Percentiles rank a stretch among this genome's conserved stretches.
phyloP scores from a whole-genome alignment of 169 alveolate genomes.

The Cryptosporidium viatorum region DNA sequence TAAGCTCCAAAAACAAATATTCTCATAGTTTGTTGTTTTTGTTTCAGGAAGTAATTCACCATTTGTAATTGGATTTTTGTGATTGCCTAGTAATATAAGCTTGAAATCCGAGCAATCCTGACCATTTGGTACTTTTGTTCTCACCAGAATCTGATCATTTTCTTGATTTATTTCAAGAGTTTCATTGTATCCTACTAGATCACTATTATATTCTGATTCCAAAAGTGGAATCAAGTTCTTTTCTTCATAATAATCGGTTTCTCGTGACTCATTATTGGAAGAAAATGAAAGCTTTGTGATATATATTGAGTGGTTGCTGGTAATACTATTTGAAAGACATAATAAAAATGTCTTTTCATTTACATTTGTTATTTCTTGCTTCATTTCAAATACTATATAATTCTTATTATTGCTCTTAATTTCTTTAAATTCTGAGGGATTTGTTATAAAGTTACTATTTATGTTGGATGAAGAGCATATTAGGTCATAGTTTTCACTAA shows the following conservation, averaged over 20 bases:
- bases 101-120: slow-evolving; percentile 4
- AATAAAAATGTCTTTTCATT: slow-evolving; percentile 25
- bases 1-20: slow-evolving; percentile 32
- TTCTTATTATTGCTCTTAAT: neutral
- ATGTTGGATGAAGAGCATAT: slow-evolving; percentile 66
- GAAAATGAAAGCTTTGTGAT: slow-evolving; percentile 49
- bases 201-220: neutral
- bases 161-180: neutral
- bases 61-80: neutral
- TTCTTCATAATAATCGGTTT: neutral
- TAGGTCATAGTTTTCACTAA: neutral
- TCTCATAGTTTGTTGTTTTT: neutral
- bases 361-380: neutral
- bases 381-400: neutral
- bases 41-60: neutral
- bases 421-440: neutral
- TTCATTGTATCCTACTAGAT: neutral
- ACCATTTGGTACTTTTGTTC: neutral
- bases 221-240: neutral
- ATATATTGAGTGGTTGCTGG: slow-evolving; percentile 28
- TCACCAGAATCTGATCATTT: slow-evolving; percentile 8
- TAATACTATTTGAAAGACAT: slow-evolving; percentile 51
- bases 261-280: neutral
- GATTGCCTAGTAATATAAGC: neutral
- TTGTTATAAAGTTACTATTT: neutral